phyloP scores from a whole-genome alignment of 208 protist species.

The Acanthamoeba triangularis region DNA sequence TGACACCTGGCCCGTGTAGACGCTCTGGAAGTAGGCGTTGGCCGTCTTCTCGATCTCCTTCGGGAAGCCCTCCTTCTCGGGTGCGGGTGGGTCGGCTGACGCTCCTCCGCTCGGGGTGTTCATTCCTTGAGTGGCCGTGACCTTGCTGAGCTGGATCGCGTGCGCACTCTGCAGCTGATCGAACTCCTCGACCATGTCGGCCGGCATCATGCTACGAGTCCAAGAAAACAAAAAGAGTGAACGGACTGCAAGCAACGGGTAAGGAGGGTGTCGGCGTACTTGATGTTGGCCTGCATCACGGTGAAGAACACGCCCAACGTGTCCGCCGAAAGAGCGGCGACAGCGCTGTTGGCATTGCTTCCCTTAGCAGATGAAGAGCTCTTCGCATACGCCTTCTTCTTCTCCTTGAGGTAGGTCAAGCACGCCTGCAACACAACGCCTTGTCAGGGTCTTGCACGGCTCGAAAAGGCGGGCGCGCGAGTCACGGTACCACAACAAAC shows the following conservation, averaged over 20 bases:
- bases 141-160: slow-evolving; percentile 76
- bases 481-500: neutral
- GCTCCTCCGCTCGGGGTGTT: neutral
- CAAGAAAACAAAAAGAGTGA: neutral
- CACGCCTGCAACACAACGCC: slow-evolving; percentile 43
- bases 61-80: slow-evolving; percentile 82
- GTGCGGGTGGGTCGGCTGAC: slow-evolving; percentile 1
- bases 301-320: slow-evolving; percentile 71
- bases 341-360: neutral
- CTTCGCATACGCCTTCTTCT: slow-evolving; percentile 67
- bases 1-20: slow-evolving; percentile 89
- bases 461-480: neutral
- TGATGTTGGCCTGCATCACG: slow-evolving; percentile 77
- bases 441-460: neutral
- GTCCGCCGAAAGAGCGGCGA: slow-evolving; percentile 52
- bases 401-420: slow-evolving; percentile 77
- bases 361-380: neutral
- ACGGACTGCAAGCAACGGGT: neutral
- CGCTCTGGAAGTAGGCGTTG: slow-evolving; percentile 90
- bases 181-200: slow-evolving; percentile 70
- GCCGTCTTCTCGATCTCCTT: slow-evolving; percentile 90
- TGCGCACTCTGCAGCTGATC: slow-evolving; percentile 72
- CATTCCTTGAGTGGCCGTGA: neutral
- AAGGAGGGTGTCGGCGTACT: neutral
- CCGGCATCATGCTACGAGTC: slow-evolving; percentile 60